Conservation (phyloP, 768 basidiomycete genomes). For the Hericium alpestre region DNA sequence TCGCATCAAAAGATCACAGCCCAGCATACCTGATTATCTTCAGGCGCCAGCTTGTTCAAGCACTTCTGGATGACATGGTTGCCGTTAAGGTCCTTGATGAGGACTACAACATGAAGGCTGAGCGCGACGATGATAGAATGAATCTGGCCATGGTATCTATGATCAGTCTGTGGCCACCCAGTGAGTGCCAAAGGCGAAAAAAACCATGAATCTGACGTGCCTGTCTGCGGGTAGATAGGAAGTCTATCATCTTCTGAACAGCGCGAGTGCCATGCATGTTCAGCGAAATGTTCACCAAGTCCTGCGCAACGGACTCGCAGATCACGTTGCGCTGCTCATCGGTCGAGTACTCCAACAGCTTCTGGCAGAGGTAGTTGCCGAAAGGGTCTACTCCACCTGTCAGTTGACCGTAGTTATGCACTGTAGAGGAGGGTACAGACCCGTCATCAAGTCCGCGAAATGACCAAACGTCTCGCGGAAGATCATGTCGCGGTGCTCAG, state of each 20-base stretch:
- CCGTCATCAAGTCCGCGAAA: slow-evolving; percentile 97
- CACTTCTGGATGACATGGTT: slow-evolving; percentile 99
- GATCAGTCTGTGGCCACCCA: slow-evolving; percentile 52
- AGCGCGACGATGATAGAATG: slow-evolving; percentile 94
- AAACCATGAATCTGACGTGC: slow-evolving; percentile 37
- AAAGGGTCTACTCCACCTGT: slow-evolving; percentile 64
- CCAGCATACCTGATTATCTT: slow-evolving; percentile 82
- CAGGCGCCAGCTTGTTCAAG: slow-evolving; percentile 92
- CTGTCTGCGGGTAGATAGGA: slow-evolving; percentile 90
- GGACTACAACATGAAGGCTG: slow-evolving; percentile 93
- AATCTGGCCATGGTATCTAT: slow-evolving; percentile 81
- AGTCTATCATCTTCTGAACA: slow-evolving; percentile 99
- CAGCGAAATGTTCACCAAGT: slow-evolving; percentile 93
- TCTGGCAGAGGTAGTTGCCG: slow-evolving; percentile 98
- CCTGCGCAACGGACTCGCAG: slow-evolving; percentile 95
- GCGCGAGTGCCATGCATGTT: slow-evolving; percentile 99
- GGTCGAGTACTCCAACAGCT: slow-evolving; percentile 90
- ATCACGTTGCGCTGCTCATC: slow-evolving; percentile 96
- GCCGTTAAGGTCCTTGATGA: slow-evolving; percentile 97
- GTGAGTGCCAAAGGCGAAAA: slow-evolving; percentile 42
- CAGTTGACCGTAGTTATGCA: not conserved
- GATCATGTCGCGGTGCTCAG: slow-evolving; percentile 98
- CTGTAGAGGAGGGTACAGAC: slow-evolving; percentile 27
- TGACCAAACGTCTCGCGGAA: slow-evolving; percentile 97
- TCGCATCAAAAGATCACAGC: not conserved